Evolutionary conservation across 208 protist genomes (phyloP).

Genomic region (Acanthamoeba healyi): DNA sequence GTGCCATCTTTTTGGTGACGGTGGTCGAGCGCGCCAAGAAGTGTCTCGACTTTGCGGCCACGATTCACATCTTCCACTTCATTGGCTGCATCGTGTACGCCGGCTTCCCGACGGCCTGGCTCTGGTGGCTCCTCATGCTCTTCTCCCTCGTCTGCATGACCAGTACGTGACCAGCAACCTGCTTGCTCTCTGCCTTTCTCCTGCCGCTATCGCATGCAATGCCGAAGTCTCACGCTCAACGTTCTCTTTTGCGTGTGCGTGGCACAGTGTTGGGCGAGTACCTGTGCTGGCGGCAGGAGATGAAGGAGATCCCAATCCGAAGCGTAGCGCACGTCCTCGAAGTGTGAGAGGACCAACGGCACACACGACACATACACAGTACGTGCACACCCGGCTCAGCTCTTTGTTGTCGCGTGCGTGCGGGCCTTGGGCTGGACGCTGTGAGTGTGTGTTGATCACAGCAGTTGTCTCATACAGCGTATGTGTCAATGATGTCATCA

Average conservation of each 20-base stretch:
- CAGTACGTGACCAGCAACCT: background rate
- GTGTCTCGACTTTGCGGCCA: constrained; percentile 72
- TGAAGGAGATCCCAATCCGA: constrained; percentile 55
- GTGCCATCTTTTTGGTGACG: constrained; percentile 30
- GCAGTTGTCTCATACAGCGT: too few species aligned
- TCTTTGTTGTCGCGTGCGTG: background rate
- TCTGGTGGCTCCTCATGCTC: constrained; percentile 64
- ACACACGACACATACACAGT: too few species aligned
- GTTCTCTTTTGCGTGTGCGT: background rate
- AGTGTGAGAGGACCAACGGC: background rate
- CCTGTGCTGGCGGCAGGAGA: constrained; percentile 64
- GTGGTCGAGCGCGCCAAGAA: constrained; percentile 75
- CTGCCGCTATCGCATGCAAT: background rate
- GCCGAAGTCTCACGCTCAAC: too few species aligned
- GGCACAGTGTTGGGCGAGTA: constrained; percentile 65
- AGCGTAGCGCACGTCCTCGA: background rate
- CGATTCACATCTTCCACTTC: constrained; percentile 61
- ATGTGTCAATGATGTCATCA: too few species aligned
- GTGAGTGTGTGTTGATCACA: too few species aligned
- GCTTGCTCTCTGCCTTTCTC: background rate
- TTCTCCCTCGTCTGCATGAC: constrained; percentile 32
- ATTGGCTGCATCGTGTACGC: background rate
- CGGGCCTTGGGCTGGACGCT: too few species aligned
- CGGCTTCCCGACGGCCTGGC: constrained; percentile 33
- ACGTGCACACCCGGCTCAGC: background rate